Base-by-base conservation (phyloP, 2,329 filamentous ascomycete genomes). In the Exophiala xenobiotica region DNA sequence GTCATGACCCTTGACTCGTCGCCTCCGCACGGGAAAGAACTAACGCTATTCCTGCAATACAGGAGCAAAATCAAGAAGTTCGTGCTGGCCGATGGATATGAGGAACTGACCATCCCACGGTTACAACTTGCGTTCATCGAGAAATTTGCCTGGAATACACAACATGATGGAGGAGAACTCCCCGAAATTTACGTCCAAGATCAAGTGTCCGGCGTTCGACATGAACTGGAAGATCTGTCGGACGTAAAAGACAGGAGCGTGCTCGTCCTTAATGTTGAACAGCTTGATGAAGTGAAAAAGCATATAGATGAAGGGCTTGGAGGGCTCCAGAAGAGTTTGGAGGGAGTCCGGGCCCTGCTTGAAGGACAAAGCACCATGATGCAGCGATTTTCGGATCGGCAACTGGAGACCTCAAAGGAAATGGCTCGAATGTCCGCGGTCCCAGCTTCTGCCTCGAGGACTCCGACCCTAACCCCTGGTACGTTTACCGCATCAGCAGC, bases 151-250 rank as follows among this genome's bases (percentile, higher is more conserved):
- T 99, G 95, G 91, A 97, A 96, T 63, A 96, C 92, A 1, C 91
- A 97, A 62, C 87, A 90, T 54, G 95, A 96, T 63, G 93, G 93
- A 6, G 82, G 84, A 11, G 93, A 99, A 66, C 74, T 99, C 39
- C 93, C 93, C 0, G 93, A 99, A 63, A 97, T 99, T 12, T 96
- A 99, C 68, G 93, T 99, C 12, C 93, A 99, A 68, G 93, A 99
- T 67, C 87, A 91, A 0, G 81, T 96, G 2, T 97, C 93, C 6
- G 93, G 93, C 0, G 88, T 99, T n/a, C 86, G 93, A 12, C 92
- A 99, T 68, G 93, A 99, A 71, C 74, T 99, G 19, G 93, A 99
- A 68, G 93, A 99, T 65, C 76, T 99, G 23, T 82, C 78, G 14
- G 93, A 99, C 66, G 88, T 99, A 63, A 96, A 95, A 70, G 93